These are phyloP conservation scores for Lactifluus echinatus DNA, from an alignment of 768 basidiomycete species.

Conservation along the genomic window DNA sequence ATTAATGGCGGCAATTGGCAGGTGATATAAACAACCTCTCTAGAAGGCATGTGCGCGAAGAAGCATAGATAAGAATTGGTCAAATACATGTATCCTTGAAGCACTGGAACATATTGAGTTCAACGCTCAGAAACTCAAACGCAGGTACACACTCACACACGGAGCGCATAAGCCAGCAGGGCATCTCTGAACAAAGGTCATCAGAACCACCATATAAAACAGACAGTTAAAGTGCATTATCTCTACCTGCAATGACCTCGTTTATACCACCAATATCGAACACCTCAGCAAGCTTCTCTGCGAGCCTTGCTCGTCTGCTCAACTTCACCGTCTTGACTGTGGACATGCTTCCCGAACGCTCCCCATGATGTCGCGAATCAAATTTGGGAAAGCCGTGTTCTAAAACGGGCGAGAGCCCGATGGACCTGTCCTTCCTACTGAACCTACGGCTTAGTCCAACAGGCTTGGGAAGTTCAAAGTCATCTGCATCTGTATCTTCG, in stretches of 20 bases:
- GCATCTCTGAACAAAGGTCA: constrained; percentile 54
- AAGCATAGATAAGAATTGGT: constrained; percentile 93
- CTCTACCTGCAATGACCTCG: constrained; percentile 75
- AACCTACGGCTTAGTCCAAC: background rate
- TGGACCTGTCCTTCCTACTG: constrained; percentile 6
- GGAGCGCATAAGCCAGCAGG: constrained; percentile 87
- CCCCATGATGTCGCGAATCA: constrained; percentile 11
- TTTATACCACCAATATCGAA: constrained; percentile 75
- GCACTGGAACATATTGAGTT: constrained; percentile 40
- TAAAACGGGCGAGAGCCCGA: constrained; percentile 8
- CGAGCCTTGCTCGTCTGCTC: constrained; percentile 62
- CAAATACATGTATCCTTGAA: constrained; percentile 97
- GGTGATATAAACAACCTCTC: constrained; percentile 48
- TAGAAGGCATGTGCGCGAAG: constrained; percentile 87
- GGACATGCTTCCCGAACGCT: constrained; percentile 37
- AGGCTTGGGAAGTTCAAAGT: constrained; percentile 20
- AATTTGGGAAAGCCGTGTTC: constrained; percentile 9
- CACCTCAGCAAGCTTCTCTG: constrained; percentile 82
- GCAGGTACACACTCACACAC: constrained; percentile 54
- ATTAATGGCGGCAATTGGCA: constrained; percentile 3
- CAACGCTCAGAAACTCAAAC: background rate
- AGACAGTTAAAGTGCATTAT: constrained; percentile 21
- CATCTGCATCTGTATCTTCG: constrained; percentile 21
- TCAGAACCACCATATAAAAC: constrained; percentile 6
- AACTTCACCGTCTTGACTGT: constrained; percentile 69